phyloP scores from a whole-genome alignment of 192 early-diverging fungal species.

The Chytriomyces hyalinus region DNA sequence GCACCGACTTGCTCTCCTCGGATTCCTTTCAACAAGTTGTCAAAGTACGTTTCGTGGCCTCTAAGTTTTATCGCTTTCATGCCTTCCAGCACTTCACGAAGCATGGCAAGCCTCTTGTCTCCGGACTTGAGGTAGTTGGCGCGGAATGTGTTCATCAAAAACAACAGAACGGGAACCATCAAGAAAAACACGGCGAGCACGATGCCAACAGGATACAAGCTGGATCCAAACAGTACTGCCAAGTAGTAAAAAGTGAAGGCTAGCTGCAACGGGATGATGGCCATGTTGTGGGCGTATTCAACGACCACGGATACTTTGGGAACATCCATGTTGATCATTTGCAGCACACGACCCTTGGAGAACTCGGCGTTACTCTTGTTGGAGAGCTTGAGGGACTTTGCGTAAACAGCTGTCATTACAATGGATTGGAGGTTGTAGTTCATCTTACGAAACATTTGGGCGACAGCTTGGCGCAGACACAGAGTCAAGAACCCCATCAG shows the following conservation, averaged over 20 bases:
- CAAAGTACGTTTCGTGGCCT: constrained; percentile 32
- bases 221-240: constrained; percentile 31
- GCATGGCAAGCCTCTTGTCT: constrained; percentile 35
- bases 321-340: constrained; percentile 46
- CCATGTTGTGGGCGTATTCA: neutral
- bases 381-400: constrained; percentile 41
- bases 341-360: constrained; percentile 41
- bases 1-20: constrained; percentile 1
- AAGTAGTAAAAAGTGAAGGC: constrained; percentile 38
- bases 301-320: constrained; percentile 29
- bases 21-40: neutral
- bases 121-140: constrained; percentile 25
- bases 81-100: constrained; percentile 40
- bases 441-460: constrained; percentile 30
- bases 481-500: constrained; percentile 7
- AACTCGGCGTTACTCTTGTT: constrained; percentile 28
- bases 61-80: constrained; percentile 44
- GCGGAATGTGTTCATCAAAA: constrained; percentile 15
- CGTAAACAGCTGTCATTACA: constrained; percentile 41
- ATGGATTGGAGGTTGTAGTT: constrained; percentile 26
- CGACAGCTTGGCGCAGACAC: neutral
- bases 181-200: constrained; percentile 28
- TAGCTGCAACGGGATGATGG: constrained; percentile 33
- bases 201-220: constrained; percentile 39
- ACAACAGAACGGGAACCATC: constrained; percentile 16